Percentiles rank a stretch among this genome's conserved stretches.
phyloP scores from a whole-genome alignment of 768 basidiomycete genomes.

The Mycena galopus region DNA sequence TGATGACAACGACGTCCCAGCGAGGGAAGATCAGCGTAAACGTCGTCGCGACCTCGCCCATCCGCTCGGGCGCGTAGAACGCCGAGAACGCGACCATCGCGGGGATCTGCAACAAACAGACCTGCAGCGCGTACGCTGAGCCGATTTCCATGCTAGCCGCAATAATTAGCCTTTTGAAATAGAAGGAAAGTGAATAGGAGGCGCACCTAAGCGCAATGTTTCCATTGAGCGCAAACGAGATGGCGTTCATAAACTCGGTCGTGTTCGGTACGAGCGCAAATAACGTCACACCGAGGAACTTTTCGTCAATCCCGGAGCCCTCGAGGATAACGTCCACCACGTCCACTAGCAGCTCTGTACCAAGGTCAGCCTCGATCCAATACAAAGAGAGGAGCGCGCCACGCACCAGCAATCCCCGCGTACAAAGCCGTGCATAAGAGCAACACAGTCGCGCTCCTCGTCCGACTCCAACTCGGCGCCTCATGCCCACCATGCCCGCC shows the following conservation, averaged over 20 bases:
- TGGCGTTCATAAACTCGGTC: conserved; percentile 99
- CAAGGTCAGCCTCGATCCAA: conserved; percentile 4
- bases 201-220: conserved; percentile 95
- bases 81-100: conserved; percentile 99
- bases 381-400: neutral
- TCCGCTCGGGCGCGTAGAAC: conserved; percentile 88
- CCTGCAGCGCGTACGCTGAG: conserved; percentile 98
- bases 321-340: conserved; percentile 95
- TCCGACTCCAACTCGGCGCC: conserved; percentile 95
- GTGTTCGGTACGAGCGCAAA: conserved; percentile 99
- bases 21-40: conserved; percentile 99
- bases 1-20: conserved; percentile 96
- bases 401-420: conserved; percentile 93
- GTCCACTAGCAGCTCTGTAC: conserved; percentile 92
- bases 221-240: conserved; percentile 95
- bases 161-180: conserved; percentile 14
- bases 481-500: conserved; percentile 89
- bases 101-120: conserved; percentile 96
- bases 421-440: conserved; percentile 92
- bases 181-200: neutral
- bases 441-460: conserved; percentile 89
- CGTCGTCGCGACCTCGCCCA: conserved; percentile 89
- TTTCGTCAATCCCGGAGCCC: conserved; percentile 95
- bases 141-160: conserved; percentile 95
- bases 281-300: conserved; percentile 95